Evolutionary conservation across 2,329 filamentous ascomycete genomes (phyloP), one percentile per base, ranked within the genome.

Genomic region (Botrytis pseudocinerea): DNA sequence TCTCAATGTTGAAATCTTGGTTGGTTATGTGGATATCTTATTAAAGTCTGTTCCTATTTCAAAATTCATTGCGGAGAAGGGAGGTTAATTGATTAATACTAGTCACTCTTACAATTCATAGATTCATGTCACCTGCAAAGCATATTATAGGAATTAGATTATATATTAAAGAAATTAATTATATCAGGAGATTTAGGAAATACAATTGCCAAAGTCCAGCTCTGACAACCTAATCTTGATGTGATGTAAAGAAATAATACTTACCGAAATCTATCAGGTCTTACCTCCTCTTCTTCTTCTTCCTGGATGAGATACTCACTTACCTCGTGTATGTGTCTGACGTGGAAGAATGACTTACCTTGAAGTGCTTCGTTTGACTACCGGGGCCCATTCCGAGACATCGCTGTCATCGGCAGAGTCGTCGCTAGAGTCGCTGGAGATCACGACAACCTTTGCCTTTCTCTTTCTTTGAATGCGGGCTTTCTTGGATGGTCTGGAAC

Each of bases 301-400:
- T 28, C 10, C 22, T 22, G 8, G 14, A 66, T 69, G 65, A 69
- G 48, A 68, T 68, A 59, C 16, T 57, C 48, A 57, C 65, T 42
- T 69, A 44, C 65, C 48, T 32, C n/a, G 25, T 25, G 16, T 25
- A 20, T 14, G 46, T 14, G 46, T n/a, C 9, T 16, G 35, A 16
- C 28, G 35, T 32, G 48, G 16, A 46, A 1, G n/a, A 0, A 28
- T 38, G 46, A 66, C 32, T 54, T 66, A 66, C 46, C 46, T 54
- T 1, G 48, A 42, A 28, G 25, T 14, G 16, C 38, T 38, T 42
- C 18, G 38, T 48, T 51, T 57, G 14, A 4, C 14, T 25, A 8
- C 5, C 0, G 35, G 44, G 7, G 7, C 18, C 65, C 65, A 69
- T 3, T 57, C 38, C n/a, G 38, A 57, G 20, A 42, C 18, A 32